Percentiles rank a stretch among this genome's conserved stretches.
Conservation (phyloP, 352 stramenopile genomes). For the Globisporangium okanoganense region DNA sequence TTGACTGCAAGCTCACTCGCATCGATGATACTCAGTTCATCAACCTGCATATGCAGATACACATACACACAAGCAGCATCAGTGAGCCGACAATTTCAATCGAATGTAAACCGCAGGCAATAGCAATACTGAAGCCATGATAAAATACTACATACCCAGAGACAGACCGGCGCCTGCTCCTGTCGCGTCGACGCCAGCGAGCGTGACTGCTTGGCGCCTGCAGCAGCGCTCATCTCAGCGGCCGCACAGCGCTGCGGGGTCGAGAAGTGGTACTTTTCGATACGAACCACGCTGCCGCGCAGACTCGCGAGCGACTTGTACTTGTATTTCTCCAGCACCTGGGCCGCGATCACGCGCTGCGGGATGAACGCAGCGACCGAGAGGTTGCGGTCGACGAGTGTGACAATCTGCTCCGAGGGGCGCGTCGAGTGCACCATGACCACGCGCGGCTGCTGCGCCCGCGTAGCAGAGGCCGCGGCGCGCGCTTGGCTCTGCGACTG, state of each 20-base stretch:
- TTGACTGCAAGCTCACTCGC: constrained; percentile 46
- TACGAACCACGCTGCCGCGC: constrained; percentile 41
- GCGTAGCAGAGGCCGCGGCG: constrained; percentile 11
- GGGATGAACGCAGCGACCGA: constrained; percentile 53
- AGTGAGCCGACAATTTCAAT: background rate
- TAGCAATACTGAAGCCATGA: background rate
- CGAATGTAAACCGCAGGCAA: constrained; percentile 1
- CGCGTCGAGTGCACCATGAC: constrained; percentile 51
- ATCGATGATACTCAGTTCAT: constrained; percentile 50
- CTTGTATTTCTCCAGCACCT: constrained; percentile 19
- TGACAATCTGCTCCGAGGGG: constrained; percentile 30
- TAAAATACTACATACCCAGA: constrained; percentile 21
- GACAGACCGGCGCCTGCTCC: constrained; percentile 24
- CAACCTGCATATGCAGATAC: constrained; percentile 13
- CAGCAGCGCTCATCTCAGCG: constrained; percentile 9
- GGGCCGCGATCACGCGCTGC: constrained; percentile 9
- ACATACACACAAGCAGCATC: background rate
- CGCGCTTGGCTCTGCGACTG: constrained; percentile 12
- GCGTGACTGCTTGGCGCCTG: constrained; percentile 15
- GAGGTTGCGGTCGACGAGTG: constrained; percentile 46
- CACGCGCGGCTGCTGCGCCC: constrained; percentile 22
- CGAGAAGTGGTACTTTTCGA: constrained; percentile 64
- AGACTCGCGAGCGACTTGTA: constrained; percentile 40
- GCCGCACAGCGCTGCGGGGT: constrained; percentile 32
- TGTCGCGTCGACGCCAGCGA: constrained; percentile 13